Evolutionary conservation across 345 rosid species (phyloP), one percentile per base, ranked within the genome.

Genomic region (Rhodamnia argentea): DNA sequence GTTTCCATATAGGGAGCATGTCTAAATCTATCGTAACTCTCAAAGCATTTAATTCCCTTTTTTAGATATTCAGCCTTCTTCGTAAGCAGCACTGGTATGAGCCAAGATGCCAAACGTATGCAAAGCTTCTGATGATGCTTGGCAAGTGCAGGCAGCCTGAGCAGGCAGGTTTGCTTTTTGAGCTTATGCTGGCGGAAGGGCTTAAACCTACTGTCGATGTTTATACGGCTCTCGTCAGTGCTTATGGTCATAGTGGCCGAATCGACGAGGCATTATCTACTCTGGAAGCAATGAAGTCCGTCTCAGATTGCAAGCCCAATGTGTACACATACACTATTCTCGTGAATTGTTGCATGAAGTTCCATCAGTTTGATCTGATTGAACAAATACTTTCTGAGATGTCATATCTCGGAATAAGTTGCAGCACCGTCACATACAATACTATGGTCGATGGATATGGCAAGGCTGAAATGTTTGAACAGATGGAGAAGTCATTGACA

Each of bases 21-120:
- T 70, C 20, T 18, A 70, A 70, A 70, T 70, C 47, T 70, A 37
- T 32, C 4, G 0, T 70, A 70, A 18, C 81, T 70, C 47, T 20
- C 47, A 70, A 37, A 18, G 81, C 47, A 29, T 50, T 15, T 24
- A 42, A 59, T 10, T 56, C 22, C 22, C 47, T 40, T 2, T 83
- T 55, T 74, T 88, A 94, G 97, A 94, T 95, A 83, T 94, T 95
- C 85, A 88, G 87, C 82, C 98, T 94, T 87, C 95, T 96, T 37
- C 95, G 95, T 18, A 91, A 92, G 90, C 96, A 96, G 85, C 94
- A 90, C 2, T 95, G 98, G 98, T 94, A 96, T 85, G 90, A 90
- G 82, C 95, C 98, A 64, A 93, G 96, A 88, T 89, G 96, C 91
- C 94, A 90, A 86, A 93, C 93, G 0, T 93, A 93, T 84, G 87